Evolutionary conservation across 1,139 yeast genomes (phyloP), one percentile per base, ranked within the genome.

Genomic region (Pichia norvegensis): DNA sequence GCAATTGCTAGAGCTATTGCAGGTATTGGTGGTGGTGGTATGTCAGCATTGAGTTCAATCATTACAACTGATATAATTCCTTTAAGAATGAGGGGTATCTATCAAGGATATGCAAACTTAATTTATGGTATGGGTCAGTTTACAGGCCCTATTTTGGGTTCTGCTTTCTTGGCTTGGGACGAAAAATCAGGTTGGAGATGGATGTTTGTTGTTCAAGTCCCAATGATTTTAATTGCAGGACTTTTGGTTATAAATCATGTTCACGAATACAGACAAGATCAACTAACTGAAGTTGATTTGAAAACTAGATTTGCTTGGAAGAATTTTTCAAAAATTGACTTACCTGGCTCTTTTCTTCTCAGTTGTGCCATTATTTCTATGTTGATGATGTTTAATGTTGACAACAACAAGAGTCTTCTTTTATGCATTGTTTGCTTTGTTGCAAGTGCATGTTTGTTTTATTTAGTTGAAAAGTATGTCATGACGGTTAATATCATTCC

Each of bases 401-500:
- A 41, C 2, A 40, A 40, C 33, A 29, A 38, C 3, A 13, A 31
- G 6, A 43, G 46, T 21, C 47, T 53, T 4, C 29, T 39, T 9
- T 21, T 52, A 5, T 54, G 42, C 29, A n/a, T 55, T 21, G 45
- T 37, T 4, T 27, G 42, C 8, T 47, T 57, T n/a, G 22, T 52
- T n/a, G 7, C 55, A 1, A 64, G 65, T 40, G 43, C 58, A 1
- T 5, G 47, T 1, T 35, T 58, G 0, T 79, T 76, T 53, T 53
- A 67, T 20, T 62, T 68, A 41, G 67, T 72, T 5, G 84, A 79
- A 56, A 60, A 64, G 25, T 67, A 70, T 44, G 58, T 76, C 27
- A 72, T 79, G 7, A 63, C 62, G 2, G 83, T 78, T 51, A 81
- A 78, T 25, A 73, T 79, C 37, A 67, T 78, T 35, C 83, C 83